These are phyloP conservation scores for Bruguiera sexangula DNA, from an alignment of 345 rosid genomes.

Conservation along the genomic window DNA sequence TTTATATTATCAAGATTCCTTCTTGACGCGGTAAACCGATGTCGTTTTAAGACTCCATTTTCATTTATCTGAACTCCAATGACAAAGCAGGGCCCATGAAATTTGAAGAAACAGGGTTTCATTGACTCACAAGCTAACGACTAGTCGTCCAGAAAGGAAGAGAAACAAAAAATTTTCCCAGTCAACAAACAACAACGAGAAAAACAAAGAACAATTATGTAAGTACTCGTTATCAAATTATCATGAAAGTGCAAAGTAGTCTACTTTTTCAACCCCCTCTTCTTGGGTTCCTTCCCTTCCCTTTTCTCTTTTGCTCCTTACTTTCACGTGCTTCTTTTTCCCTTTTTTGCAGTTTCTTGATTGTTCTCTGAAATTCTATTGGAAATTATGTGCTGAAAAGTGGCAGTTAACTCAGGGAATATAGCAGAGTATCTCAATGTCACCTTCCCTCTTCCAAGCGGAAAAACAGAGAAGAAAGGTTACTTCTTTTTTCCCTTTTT, in stretches of 20 bases:
- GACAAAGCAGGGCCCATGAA: no score
- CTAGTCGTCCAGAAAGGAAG: no score
- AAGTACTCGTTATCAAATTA: slow-evolving; percentile 13
- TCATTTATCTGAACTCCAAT: no score
- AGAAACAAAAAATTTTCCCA: slow-evolving; percentile 1
- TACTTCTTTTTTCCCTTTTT: not conserved
- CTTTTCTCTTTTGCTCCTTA: slow-evolving; percentile 8
- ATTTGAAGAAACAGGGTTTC: no score
- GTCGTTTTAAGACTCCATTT: no score
- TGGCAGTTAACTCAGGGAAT: slow-evolving; percentile 14
- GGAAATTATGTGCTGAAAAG: slow-evolving; percentile 21
- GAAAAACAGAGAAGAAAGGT: slow-evolving; percentile 13
- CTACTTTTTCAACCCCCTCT: not conserved
- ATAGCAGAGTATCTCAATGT: slow-evolving; percentile 4
- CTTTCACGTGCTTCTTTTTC: slow-evolving; percentile 12
- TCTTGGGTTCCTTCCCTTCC: slow-evolving; percentile 14
- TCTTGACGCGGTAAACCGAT: no score
- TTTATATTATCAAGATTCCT: no score
- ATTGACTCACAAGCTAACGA: no score
- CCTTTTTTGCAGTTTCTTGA: slow-evolving; percentile 16
- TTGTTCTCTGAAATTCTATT: slow-evolving; percentile 10
- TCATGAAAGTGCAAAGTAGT: not conserved
- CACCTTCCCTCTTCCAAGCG: not conserved
- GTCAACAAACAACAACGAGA: slow-evolving; percentile 63
- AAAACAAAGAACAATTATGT: slow-evolving; percentile 25